Base-by-base conservation (phyloP, 192 early-diverging fungal species). In the Gaertneriomyces semiglobifer region DNA sequence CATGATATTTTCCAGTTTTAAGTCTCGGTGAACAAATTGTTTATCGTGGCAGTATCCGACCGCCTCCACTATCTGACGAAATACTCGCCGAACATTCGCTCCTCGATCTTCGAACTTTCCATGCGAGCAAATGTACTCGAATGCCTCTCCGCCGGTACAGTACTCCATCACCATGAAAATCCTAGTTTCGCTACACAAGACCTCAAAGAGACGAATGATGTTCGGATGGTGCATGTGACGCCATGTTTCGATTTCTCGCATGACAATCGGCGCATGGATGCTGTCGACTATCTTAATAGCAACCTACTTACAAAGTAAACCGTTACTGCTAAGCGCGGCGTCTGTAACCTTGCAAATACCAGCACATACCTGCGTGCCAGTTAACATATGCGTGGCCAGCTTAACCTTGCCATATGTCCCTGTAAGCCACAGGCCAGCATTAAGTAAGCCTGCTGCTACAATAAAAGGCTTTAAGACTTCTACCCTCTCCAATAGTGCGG, bases 1-100 rank as follows among this genome's bases (percentile, higher is more conserved):
- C 69, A 97, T 68, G 48, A 98, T 94, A 65, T 96, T 98, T 75
- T 97, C 94, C 47, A 96, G 79, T 75, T 98, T 98, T 50, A 98
- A 77, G 81, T 98, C 95, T 67, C 94, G 58, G 61, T 84, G 82
- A 8, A 81, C 75, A 67, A 84, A 80, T 16, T 70, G 69, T 70
- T 75, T 79, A 8, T 77, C 76, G 45, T 84, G 82, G 66, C 82
- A 84, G 45, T 84, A 76, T 0, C 65, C 69, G 7, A 84, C 79
- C 2, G 82, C 82, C 60, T 74, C 71, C 33, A 79, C 69, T 53
- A 84, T 74, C 63, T 84, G 80, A 16, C 73, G 51, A 50, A 83
- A 75, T 20, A 77, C 65, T 39, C 73, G 47, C 44, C 67, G 62
- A 20, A 70, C 68, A 44, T 62, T 63, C 5, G 50, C 56, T 18